A percentile compares a stretch with the other conserved stretches of the same genome.
Conservation (phyloP, 306 rosid genomes). For the Malus fusca region DNA sequence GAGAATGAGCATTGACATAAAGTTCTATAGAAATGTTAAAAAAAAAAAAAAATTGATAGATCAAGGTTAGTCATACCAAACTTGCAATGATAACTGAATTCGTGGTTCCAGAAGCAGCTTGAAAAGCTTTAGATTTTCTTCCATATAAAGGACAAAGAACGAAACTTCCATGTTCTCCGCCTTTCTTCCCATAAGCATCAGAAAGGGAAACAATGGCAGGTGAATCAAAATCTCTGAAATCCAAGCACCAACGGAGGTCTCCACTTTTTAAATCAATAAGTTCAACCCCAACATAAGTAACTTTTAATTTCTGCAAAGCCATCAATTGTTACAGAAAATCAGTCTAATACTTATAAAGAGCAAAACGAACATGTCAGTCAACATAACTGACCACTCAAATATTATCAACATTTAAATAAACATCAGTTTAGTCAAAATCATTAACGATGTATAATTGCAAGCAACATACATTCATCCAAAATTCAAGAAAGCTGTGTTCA, state of each 20-base stretch:
- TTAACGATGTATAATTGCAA: not conserved
- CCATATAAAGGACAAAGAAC: constrained; percentile 91
- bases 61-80: constrained; percentile 54
- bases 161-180: constrained; percentile 69
- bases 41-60: not conserved
- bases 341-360: not conserved
- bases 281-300: constrained; percentile 81
- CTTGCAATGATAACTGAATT: constrained; percentile 64
- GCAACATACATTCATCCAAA: not conserved
- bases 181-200: constrained; percentile 69
- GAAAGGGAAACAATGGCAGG: constrained; percentile 78
- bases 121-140: constrained; percentile 92
- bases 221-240: constrained; percentile 93
- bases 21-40: not conserved
- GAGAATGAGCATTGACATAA: constrained; percentile 7
- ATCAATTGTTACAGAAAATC: constrained; percentile 22
- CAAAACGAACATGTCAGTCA: not conserved
- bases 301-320: constrained; percentile 72
- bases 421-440: not conserved
- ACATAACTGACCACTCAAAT: not conserved
- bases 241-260: constrained; percentile 99
- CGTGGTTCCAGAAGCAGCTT: constrained; percentile 84
- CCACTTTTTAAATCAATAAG: constrained; percentile 69
- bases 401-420: not conserved
- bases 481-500: not conserved